Percentiles rank a stretch among this genome's conserved stretches.
Conservation (phyloP, 78 protist species). For the Thecamonas trahens region DNA sequence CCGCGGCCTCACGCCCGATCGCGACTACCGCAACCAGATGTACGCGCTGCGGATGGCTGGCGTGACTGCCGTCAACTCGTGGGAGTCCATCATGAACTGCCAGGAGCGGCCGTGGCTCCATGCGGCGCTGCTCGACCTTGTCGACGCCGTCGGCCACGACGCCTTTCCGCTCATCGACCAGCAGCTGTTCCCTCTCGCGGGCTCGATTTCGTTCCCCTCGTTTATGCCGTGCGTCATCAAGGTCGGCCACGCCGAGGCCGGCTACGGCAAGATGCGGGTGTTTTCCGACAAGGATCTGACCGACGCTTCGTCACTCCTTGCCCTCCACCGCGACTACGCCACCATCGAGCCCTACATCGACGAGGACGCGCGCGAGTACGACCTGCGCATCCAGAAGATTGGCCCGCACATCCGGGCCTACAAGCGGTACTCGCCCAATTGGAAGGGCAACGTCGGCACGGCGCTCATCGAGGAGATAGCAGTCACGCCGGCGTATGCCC, state of each 20-base stretch:
- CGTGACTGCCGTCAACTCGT: too few relatives aligned
- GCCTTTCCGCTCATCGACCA: too few relatives aligned
- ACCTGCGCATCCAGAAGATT: conserved; percentile 1
- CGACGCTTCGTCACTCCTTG: background rate
- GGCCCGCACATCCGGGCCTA: conserved; percentile 7
- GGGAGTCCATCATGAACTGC: too few relatives aligned
- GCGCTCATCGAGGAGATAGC: background rate
- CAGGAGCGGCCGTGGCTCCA: too few relatives aligned
- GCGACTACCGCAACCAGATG: too few relatives aligned
- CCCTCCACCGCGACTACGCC: conserved; percentile 1
- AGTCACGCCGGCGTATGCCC: conserved; percentile 5
- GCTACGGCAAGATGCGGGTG: conserved; percentile 3
- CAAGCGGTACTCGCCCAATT: conserved; percentile 2
- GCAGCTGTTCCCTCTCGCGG: too few relatives aligned
- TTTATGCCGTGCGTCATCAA: background rate
- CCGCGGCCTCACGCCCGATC: too few relatives aligned
- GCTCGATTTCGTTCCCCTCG: too few relatives aligned
- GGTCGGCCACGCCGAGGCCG: conserved; percentile 11
- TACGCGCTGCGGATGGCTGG: too few relatives aligned
- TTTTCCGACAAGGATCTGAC: background rate
- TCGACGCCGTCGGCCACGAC: too few relatives aligned
- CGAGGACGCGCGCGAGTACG: conserved; percentile 1
- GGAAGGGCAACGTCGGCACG: conserved; percentile 12
- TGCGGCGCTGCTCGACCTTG: too few relatives aligned
- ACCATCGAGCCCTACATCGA: background rate